These are phyloP conservation scores for Orychophragmus violaceus DNA, from an alignment of 345 rosid genomes.

Conservation along the genomic window DNA sequence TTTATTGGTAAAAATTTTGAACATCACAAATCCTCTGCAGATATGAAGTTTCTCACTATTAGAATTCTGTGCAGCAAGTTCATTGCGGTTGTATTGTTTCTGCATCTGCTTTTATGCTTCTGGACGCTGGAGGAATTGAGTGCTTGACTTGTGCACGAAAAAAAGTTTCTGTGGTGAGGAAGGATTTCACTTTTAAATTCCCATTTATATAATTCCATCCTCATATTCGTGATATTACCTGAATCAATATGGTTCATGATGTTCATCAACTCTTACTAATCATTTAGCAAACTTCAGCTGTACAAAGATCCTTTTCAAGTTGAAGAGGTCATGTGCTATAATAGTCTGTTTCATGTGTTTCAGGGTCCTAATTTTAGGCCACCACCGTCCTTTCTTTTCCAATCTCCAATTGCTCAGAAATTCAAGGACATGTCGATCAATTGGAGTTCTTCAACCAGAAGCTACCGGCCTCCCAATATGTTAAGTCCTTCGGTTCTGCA, in stretches of 20 bases:
- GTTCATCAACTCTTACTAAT: neutral
- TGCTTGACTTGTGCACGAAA: constrained; percentile 72
- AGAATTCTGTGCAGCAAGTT: constrained; percentile 48
- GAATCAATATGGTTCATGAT: neutral
- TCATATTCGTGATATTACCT: neutral
- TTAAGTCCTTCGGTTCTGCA: constrained; percentile 56
- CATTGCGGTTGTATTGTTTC: constrained; percentile 98
- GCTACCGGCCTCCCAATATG: constrained; percentile 68
- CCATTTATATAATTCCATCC: neutral
- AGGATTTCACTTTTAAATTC: constrained; percentile 15
- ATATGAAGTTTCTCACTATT: constrained; percentile 16
- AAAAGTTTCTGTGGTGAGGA: constrained; percentile 53
- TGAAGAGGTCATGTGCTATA: neutral
- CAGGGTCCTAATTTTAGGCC: constrained; percentile 53
- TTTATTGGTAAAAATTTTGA: neutral
- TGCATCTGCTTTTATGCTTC: constrained; percentile 39
- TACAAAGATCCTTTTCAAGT: neutral
- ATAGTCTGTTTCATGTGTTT: constrained; percentile 18
- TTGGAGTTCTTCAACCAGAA: constrained; percentile 66
- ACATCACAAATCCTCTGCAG: constrained; percentile 1
- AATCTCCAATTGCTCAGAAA: constrained; percentile 47
- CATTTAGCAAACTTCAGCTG: constrained; percentile 9
- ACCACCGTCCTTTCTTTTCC: constrained; percentile 43
- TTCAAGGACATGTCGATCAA: constrained; percentile 44
- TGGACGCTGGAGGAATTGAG: constrained; percentile 95